Evolutionary conservation across 768 basidiomycete genomes (phyloP).

Genomic region (Leucosporidium scottii): DNA sequence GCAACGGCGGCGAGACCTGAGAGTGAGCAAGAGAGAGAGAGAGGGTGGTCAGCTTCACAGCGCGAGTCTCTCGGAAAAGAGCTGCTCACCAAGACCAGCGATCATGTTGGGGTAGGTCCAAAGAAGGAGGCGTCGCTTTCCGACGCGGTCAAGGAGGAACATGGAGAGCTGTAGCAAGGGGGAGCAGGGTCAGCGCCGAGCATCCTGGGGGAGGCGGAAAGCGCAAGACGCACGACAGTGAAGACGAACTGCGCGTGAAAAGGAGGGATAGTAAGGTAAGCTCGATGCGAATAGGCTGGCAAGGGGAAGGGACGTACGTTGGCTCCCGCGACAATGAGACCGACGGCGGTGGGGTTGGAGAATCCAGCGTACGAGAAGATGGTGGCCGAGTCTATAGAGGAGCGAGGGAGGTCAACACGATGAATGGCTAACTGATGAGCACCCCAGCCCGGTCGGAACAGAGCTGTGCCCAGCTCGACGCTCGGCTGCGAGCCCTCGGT

Average conservation of each 20-base stretch:
- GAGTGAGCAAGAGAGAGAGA: too few species aligned
- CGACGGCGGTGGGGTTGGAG: background rate
- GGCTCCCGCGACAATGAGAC: background rate
- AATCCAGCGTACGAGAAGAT: slow-evolving; percentile 1
- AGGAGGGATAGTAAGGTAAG: background rate
- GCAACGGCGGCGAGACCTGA: background rate
- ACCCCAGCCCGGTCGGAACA: too few species aligned
- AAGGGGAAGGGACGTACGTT: background rate
- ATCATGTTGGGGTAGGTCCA: background rate
- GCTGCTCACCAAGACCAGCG: background rate
- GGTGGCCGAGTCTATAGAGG: background rate
- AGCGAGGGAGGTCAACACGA: too few species aligned
- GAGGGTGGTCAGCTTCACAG: too few species aligned
- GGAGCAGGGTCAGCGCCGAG: background rate
- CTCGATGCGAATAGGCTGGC: too few species aligned
- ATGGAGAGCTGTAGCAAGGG: background rate
- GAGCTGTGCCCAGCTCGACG: too few species aligned
- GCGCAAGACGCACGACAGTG: background rate
- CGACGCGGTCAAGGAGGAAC: background rate
- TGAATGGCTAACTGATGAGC: too few species aligned
- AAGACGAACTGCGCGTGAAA: background rate
- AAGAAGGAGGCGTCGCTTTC: background rate
- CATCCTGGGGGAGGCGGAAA: background rate
- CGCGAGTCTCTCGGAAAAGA: too few species aligned
- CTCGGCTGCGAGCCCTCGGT: too few species aligned